phyloP scores from a whole-genome alignment of 2,329 filamentous ascomycete species.

The Pyrenophora seminiperda region DNA sequence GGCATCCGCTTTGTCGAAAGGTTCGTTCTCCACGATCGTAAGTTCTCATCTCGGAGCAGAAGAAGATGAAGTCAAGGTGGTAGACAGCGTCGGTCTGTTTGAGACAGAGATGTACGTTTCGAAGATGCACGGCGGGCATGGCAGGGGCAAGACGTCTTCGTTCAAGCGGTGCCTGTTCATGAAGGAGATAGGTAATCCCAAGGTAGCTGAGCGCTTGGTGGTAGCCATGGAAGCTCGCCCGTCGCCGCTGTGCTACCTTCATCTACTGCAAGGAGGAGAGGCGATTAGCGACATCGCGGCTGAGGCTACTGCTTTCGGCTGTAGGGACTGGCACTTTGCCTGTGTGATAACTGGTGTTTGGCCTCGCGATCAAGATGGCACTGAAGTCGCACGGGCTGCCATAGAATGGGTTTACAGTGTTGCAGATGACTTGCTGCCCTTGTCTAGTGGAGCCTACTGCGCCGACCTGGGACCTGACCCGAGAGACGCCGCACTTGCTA shows the following conservation, averaged over 20 bases:
- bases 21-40: background rate
- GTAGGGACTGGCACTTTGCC: slow-evolving; percentile 67
- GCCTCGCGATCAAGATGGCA: slow-evolving; percentile 60
- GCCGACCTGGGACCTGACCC: slow-evolving; percentile 69
- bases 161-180: slow-evolving; percentile 70
- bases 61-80: slow-evolving; percentile 40
- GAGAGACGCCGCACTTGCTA: slow-evolving; percentile 59
- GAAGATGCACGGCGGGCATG: slow-evolving; percentile 63
- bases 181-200: slow-evolving; percentile 50
- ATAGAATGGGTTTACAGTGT: slow-evolving; percentile 64
- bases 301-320: slow-evolving; percentile 64
- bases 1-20: slow-evolving; percentile 13
- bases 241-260: slow-evolving; percentile 63
- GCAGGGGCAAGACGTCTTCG: slow-evolving; percentile 63
- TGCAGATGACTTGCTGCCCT: slow-evolving; percentile 54
- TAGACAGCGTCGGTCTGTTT: slow-evolving; percentile 60
- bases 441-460: slow-evolving; percentile 60
- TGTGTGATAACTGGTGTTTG: slow-evolving; percentile 69
- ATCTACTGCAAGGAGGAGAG: slow-evolving; percentile 66
- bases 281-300: slow-evolving; percentile 53
- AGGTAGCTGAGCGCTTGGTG: slow-evolving; percentile 49
- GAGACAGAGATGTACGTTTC: slow-evolving; percentile 66
- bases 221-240: slow-evolving; percentile 57
- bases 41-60: slow-evolving; percentile 33
- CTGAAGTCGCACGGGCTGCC: slow-evolving; percentile 45